Evolutionary conservation across 2,329 filamentous ascomycete genomes (phyloP), one percentile per base, ranked within the genome.

Genomic region (Coccinonectria pachysandricola): DNA sequence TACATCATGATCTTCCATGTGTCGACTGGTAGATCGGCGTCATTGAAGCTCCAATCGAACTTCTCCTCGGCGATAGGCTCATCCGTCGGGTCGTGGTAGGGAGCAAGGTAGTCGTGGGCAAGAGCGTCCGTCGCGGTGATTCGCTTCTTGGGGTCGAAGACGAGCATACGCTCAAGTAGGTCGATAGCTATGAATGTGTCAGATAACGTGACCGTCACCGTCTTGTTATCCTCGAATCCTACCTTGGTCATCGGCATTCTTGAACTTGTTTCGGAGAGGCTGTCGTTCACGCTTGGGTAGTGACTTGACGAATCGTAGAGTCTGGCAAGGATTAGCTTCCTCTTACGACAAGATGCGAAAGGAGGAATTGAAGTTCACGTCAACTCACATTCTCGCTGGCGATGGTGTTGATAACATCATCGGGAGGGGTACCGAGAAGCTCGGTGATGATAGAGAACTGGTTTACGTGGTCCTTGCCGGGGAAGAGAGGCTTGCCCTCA

Each of bases 1-100:
- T 68, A 94, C 91, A 98, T 98, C 91, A 96, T 98, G 54, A 98
- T 95, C 66, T 98, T 98, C 91, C 91, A 98, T n/a, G 87, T 94
- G 53, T 98, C 91, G 26, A 96, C 87, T 1, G 91, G 88, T 31
- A 98, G 65, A 52, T 98, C 91, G 24, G 88, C 91, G 47, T 98
- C 91, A 56, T 96, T 96, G 63, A 98, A 98, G 28, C 87, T 95
- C 91, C 91, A 98, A 55, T 98, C 91, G 48, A 98, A 98, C 63
- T 94, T 95, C 65, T 95, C 87, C 35, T 94, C 84, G 12, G 91
- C 84, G 10, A 86, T 78, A 2, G 91, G 91, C 65, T 98, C 91
- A 50, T 98, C 91, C 22, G 83, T 91, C 7, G 91, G 87, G 53
- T 98, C 91, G 59, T 98, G 91, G 64, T 98, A 98, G 6, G 88